These are phyloP conservation scores for Spergularia bocconei DNA, from an alignment of 148 eudicot genomes.

Conservation along the genomic window DNA sequence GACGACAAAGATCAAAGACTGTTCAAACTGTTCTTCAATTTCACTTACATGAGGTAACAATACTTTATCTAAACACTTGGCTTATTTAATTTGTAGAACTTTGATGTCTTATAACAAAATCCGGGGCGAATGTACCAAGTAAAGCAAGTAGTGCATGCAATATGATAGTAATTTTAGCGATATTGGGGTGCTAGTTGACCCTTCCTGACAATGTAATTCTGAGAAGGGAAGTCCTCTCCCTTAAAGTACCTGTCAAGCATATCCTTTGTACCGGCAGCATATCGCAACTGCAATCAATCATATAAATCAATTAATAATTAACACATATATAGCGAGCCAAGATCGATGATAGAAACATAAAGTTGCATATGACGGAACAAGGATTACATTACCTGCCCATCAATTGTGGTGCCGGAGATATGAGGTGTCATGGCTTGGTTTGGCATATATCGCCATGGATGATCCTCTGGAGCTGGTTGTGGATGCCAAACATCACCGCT, in stretches of 20 bases:
- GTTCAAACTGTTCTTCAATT: too few relatives aligned
- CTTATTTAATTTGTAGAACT: conserved; percentile 6
- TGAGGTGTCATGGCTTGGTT: conserved; percentile 99
- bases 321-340: too few relatives aligned
- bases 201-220: conserved; percentile 86
- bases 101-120: neutral
- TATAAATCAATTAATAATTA: too few relatives aligned
- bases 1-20: too few relatives aligned
- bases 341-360: too few relatives aligned
- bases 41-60: too few relatives aligned
- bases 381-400: conserved; percentile 96
- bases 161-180: conserved; percentile 38
- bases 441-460: conserved; percentile 98
- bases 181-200: conserved; percentile 93
- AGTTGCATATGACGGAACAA: too few relatives aligned
- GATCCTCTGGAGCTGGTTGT: conserved; percentile 98
- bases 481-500: conserved; percentile 99
- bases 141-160: too few relatives aligned
- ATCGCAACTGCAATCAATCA: too few relatives aligned
- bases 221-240: conserved; percentile 87
- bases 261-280: conserved; percentile 94
- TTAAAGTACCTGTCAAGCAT: conserved; percentile 94
- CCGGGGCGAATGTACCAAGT: neutral
- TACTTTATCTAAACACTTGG: neutral
- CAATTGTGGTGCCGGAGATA: conserved; percentile 93